Evolutionary conservation across 768 basidiomycete genomes (phyloP).

Genomic region (Suillus alpinus): DNA sequence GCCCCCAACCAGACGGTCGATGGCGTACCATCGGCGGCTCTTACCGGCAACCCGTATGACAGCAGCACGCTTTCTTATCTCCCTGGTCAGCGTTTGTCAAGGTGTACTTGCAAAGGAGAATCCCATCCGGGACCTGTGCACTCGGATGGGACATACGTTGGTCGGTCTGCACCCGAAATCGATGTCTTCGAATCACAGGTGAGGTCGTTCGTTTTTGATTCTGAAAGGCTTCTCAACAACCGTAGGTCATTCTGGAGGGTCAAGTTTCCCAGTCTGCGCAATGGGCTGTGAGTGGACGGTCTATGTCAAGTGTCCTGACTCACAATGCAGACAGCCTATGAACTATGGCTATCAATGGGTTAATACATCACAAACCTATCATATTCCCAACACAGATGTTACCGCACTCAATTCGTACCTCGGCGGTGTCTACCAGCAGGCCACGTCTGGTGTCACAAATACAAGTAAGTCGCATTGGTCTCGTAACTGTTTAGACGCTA

Average conservation of each 20-base stretch:
- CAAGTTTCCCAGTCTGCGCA: conserved; percentile 85
- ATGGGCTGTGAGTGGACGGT: conserved; percentile 56
- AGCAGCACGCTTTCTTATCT: conserved; percentile 71
- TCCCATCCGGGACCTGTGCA: conserved; percentile 85
- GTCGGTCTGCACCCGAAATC: conserved; percentile 84
- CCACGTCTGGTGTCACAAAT: conserved; percentile 64
- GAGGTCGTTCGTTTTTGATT: conserved; percentile 10
- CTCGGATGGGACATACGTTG: conserved; percentile 74
- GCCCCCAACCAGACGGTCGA: conserved; percentile 77
- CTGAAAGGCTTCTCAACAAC: conserved; percentile 10
- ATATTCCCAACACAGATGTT: conserved; percentile 50
- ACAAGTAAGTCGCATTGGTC: conserved; percentile 44
- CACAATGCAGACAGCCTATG: conserved; percentile 56
- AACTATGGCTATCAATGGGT: conserved; percentile 70
- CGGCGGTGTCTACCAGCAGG: conserved; percentile 82
- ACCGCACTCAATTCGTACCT: conserved; percentile 62
- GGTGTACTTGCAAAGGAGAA: conserved; percentile 86
- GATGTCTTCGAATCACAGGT: conserved; percentile 88
- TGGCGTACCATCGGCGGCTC: conserved; percentile 59
- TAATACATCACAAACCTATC: conserved; percentile 57
- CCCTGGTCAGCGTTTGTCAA: conserved; percentile 81
- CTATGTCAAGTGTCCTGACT: neutral
- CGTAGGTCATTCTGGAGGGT: conserved; percentile 38
- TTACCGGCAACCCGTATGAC: conserved; percentile 54
- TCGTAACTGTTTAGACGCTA: neutral